phyloP scores from a whole-genome alignment of 225 moss, liverwort and hornwort species.

The Pseudoscleropodium purum region DNA sequence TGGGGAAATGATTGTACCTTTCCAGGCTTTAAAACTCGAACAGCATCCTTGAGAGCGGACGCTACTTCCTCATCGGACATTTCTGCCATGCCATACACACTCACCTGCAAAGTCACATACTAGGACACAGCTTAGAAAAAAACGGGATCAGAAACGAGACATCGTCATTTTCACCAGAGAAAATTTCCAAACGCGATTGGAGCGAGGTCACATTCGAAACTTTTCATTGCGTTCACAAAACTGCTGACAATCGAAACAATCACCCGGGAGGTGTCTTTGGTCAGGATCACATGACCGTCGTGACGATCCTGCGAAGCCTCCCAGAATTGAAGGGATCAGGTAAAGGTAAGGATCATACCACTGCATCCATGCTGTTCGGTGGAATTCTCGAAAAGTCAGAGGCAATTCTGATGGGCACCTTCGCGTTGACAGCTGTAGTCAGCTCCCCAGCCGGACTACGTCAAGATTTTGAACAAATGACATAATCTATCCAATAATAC shows the following conservation, averaged over 20 bases:
- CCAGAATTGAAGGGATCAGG: neutral
- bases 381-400: conserved; percentile 47
- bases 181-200: neutral
- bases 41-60: conserved; percentile 55
- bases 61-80: conserved; percentile 62
- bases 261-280: neutral
- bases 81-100: conserved; percentile 75
- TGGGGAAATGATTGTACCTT: conserved; percentile 39
- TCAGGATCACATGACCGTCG: neutral
- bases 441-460: neutral
- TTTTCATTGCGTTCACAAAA: neutral
- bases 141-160: neutral
- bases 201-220: neutral
- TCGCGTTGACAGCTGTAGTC: conserved; percentile 58
- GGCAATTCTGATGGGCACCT: conserved; percentile 68
- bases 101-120: conserved; percentile 49
- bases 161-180: neutral
- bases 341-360: conserved; percentile 36
- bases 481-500: neutral
- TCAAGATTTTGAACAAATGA: neutral
- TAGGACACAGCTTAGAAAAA: neutral
- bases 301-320: neutral
- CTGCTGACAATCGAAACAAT: neutral
- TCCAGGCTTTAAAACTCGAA: conserved; percentile 80
- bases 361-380: conserved; percentile 84